Percentiles rank a stretch among this genome's conserved stretches.
Conservation (phyloP, 2,329 filamentous ascomycete species). For the Metarhizium humberi region DNA sequence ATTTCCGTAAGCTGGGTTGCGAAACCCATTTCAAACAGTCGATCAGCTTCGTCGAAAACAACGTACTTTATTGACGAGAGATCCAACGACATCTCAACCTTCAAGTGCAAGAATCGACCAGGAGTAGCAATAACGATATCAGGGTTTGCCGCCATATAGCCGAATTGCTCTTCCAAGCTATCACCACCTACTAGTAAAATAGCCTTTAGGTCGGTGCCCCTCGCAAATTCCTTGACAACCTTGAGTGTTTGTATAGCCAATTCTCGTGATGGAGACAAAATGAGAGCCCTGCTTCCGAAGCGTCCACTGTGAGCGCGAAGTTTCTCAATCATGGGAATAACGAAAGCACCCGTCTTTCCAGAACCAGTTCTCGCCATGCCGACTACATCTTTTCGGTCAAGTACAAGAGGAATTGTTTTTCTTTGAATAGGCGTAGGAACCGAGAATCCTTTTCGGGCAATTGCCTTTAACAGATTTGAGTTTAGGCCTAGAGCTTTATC, state of each 20-base stretch:
- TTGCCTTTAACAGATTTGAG: constrained; percentile 76
- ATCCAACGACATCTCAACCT: constrained; percentile 92
- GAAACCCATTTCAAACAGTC: constrained; percentile 98
- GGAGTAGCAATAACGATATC: constrained; percentile 97
- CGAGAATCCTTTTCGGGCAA: constrained; percentile 86
- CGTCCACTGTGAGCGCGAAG: constrained; percentile 80
- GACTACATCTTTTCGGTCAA: constrained; percentile 90
- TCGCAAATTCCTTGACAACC: constrained; percentile 88
- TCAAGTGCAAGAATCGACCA: constrained; percentile 89
- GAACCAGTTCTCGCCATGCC: constrained; percentile 99
- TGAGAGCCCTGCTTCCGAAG: constrained; percentile 76
- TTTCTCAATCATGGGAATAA: constrained; percentile 96
- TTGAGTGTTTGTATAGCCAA: constrained; percentile 90
- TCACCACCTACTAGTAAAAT: constrained; percentile 91
- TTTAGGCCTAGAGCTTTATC: constrained; percentile 51
- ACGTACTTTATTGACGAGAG: constrained; percentile 88
- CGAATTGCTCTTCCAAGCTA: constrained; percentile 90
- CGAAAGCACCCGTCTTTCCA: constrained; percentile 95
- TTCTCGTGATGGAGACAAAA: constrained; percentile 89
- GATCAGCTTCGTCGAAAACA: constrained; percentile 95
- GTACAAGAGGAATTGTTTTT: constrained; percentile 86
- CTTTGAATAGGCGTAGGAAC: constrained; percentile 96
- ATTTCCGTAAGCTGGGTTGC: constrained; percentile 89
- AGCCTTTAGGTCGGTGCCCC: constrained; percentile 84
- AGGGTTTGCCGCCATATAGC: constrained; percentile 84